Percentiles rank a stretch among this genome's conserved stretches.
Conservation (phyloP, 139 green algal species). For the Limnomonas spitsbergensis region DNA sequence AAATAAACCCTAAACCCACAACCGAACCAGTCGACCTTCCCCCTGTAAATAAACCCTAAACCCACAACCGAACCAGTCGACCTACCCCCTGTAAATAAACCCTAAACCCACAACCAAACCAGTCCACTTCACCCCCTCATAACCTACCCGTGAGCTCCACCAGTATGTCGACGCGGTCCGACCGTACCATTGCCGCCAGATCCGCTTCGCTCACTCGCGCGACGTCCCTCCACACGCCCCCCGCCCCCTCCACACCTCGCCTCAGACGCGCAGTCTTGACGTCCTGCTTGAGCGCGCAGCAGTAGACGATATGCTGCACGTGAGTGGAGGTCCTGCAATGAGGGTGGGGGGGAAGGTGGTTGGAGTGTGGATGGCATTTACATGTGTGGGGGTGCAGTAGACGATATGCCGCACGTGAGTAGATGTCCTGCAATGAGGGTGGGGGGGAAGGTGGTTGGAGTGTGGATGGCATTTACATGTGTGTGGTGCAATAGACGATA, state of each 20-base stretch:
- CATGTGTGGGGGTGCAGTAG: not conserved
- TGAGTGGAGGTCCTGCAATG: not conserved
- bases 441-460: too few relatives aligned
- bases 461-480: too few relatives aligned
- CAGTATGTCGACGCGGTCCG: conserved; percentile 88
- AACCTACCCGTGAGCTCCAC: conserved; percentile 93
- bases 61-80: too few relatives aligned
- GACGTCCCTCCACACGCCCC: conserved; percentile 69
- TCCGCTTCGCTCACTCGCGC: not conserved
- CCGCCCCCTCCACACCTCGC: conserved; percentile 45
- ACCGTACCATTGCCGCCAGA: conserved; percentile 49
- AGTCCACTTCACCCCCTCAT: too few relatives aligned
- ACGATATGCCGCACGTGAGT: not conserved
- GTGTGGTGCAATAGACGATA: not conserved
- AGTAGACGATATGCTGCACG: conserved; percentile 29
- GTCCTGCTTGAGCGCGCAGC: conserved; percentile 59
- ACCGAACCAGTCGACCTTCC: too few relatives aligned
- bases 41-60: too few relatives aligned
- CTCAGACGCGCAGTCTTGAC: conserved; percentile 77
- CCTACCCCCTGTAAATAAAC: too few relatives aligned
- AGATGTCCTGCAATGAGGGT: not conserved
- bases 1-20: too few relatives aligned
- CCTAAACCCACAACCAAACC: too few relatives aligned
- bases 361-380: not conserved
- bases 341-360: not conserved